Evolutionary conservation across 2,329 filamentous ascomycete genomes (phyloP), one percentile per base, ranked within the genome.

Genomic region (Sporothrix pallida): DNA sequence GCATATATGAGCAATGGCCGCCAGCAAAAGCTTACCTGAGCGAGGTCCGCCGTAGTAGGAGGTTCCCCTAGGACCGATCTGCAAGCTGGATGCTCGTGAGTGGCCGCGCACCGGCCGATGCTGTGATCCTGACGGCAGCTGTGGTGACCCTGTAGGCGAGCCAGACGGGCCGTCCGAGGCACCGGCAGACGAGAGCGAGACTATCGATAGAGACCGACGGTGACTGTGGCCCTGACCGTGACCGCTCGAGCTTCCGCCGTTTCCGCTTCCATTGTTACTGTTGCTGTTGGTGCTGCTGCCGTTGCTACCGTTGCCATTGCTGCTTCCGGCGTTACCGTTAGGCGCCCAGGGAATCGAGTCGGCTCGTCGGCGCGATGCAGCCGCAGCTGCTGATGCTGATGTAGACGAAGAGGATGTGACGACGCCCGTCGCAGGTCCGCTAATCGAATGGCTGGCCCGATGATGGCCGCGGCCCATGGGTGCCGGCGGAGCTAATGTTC

Each of bases 201-300:
- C 89, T 76, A 96, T 95, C 20, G 93, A 96, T 44, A 96, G 87
- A 2, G 93, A 95, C 78, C 92, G 87, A 80, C 91, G 90, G 78
- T 95, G 93, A 71, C 31, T 50, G 56, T 48, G n/a, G 37, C 86
- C 84, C 78, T 91, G 88, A n/a, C 86, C 84, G 26, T 80, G 76
- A 23, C 75, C 54, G 50, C 77, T 79, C 77, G 73, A 79, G 20
- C 17, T 62, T 13, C 54, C 65, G 37, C 46, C 37, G 37, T n/a
- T 67, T 23, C 62, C 62, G 8, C 10, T 7, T n/a, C 62, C 62
- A 26, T 26, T 48, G 42, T 48, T 48, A 10, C 42, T n/a, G 60
- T 44, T 44, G 2, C 5, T 20, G 6, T n/a, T 56, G 52, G n/a
- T 17, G 42, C 52, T 15, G 31, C 42, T 60, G 20, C 68, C 48